These are phyloP conservation scores for Papilionanthe hybrid DNA, from an alignment of 116 monocot genomes.

Conservation along the genomic window DNA sequence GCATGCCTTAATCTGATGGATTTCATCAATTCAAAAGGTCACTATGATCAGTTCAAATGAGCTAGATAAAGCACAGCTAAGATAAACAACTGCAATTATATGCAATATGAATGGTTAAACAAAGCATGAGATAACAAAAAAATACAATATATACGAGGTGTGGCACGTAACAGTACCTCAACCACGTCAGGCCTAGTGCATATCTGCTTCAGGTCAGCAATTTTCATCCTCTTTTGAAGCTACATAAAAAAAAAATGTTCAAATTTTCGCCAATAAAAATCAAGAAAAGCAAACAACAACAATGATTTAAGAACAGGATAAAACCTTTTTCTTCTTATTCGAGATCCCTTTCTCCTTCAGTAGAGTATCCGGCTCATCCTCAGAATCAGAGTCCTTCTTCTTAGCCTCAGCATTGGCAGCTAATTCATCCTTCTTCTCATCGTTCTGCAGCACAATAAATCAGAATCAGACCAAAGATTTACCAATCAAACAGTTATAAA, in stretches of 20 bases:
- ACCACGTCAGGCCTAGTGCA: constrained; percentile 92
- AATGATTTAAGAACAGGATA: background rate
- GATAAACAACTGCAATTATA: background rate
- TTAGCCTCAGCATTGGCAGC: constrained; percentile 44
- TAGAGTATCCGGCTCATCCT: constrained; percentile 65
- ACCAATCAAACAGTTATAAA: background rate
- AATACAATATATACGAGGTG: background rate
- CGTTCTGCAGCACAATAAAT: constrained; percentile 42
- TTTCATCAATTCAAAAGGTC: constrained; percentile 1
- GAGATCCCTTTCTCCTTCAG: constrained; percentile 71
- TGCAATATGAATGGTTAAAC: background rate
- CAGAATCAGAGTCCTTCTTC: constrained; percentile 76
- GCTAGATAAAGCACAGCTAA: background rate
- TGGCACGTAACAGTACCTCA: constrained; percentile 50
- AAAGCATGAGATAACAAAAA: background rate
- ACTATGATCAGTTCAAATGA: background rate
- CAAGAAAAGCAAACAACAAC: background rate
- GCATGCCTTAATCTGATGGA: background rate
- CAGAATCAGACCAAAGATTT: constrained; percentile 1
- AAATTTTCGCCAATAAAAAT: background rate
- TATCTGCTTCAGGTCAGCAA: constrained; percentile 94
- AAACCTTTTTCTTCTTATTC: constrained; percentile 97
- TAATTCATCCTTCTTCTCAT: constrained; percentile 48
- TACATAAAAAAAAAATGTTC: constrained; percentile 9
- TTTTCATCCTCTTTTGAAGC: constrained; percentile 97